Percentiles rank a stretch among this genome's conserved stretches.
Conservation (phyloP, 2,329 filamentous ascomycete species). For the Colletotrichum tropicicola region DNA sequence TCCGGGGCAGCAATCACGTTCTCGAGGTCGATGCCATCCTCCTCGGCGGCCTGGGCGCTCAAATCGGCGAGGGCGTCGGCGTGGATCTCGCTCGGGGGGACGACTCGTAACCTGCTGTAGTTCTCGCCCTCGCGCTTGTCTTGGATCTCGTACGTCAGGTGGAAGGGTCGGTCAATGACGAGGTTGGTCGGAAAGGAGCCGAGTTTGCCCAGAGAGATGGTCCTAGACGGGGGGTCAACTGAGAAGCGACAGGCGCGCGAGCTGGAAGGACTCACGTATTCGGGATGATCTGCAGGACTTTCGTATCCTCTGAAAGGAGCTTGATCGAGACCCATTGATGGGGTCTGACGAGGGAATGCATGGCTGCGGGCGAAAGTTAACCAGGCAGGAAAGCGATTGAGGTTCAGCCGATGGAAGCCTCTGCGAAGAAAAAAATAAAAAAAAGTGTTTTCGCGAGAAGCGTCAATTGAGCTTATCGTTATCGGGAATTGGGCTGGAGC, state of each 20-base stretch:
- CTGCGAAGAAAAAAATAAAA: constrained; percentile 8
- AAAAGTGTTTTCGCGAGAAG: constrained; percentile 4
- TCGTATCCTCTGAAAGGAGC: constrained; percentile 66
- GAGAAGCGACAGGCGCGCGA: constrained; percentile 3
- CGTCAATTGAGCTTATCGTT: constrained; percentile 21
- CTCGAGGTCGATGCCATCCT: constrained; percentile 50
- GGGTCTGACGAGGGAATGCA: constrained; percentile 60
- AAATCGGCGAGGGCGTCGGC: constrained; percentile 74
- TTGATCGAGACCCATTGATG: constrained; percentile 69
- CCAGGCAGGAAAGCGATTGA: background rate
- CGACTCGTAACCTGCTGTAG: constrained; percentile 78
- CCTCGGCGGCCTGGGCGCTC: constrained; percentile 48
- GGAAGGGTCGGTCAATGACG: constrained; percentile 88
- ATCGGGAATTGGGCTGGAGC: background rate
- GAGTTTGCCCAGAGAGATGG: constrained; percentile 90
- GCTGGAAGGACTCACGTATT: constrained; percentile 60
- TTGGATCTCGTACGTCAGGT: constrained; percentile 89
- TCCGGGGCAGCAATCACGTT: constrained; percentile 47
- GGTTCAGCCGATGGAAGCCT: background rate
- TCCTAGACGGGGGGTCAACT: constrained; percentile 57
- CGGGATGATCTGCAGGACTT: constrained; percentile 65
- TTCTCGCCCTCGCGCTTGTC: constrained; percentile 73
- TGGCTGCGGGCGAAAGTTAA: constrained; percentile 30
- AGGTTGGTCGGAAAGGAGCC: constrained; percentile 90
- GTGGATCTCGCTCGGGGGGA: constrained; percentile 84